Evolutionary conservation across 2,329 filamentous ascomycete genomes (phyloP).

Genomic region (Nothomitra cinnamomea): DNA sequence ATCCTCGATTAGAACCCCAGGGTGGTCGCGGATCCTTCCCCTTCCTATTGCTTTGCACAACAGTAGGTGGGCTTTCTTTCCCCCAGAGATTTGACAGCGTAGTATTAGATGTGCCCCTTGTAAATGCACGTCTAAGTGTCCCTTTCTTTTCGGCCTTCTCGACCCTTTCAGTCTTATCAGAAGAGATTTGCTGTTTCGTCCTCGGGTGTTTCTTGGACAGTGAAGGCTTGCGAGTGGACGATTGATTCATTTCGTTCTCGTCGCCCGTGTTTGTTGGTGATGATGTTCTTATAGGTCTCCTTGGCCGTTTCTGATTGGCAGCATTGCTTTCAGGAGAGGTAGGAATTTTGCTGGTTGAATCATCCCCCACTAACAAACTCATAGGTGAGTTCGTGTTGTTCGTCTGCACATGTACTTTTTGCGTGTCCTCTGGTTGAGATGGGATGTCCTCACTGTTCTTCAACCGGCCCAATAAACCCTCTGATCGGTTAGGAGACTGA

Average conservation of each 20-base stretch:
- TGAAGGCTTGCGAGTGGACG: background rate
- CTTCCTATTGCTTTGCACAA: slow-evolving; percentile 13
- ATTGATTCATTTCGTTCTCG: background rate
- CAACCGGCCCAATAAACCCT: too few species aligned
- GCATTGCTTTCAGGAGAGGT: slow-evolving; percentile 17
- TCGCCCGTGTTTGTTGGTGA: background rate
- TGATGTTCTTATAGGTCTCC: slow-evolving; percentile 20
- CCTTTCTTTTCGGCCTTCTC: slow-evolving; percentile 27
- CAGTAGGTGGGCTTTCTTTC: slow-evolving; percentile 24
- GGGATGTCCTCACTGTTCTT: too few species aligned
- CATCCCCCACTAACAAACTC: background rate
- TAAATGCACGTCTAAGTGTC: slow-evolving; percentile 34
- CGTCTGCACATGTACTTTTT: too few species aligned
- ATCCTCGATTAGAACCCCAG: slow-evolving; percentile 12
- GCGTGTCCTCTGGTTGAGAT: too few species aligned
- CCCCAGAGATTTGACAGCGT: slow-evolving; percentile 32
- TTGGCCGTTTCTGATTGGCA: slow-evolving; percentile 32
- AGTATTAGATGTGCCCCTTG: slow-evolving; percentile 28
- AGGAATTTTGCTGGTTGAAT: background rate
- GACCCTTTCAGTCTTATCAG: slow-evolving; percentile 19
- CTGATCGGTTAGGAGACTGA: too few species aligned
- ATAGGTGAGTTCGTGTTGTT: too few species aligned
- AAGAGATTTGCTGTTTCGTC: slow-evolving; percentile 17
- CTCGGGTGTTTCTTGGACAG: slow-evolving; percentile 11
- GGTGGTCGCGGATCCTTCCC: slow-evolving; percentile 14